A percentile compares a stretch with the other conserved stretches of the same genome.
These are phyloP conservation scores for Stephania cephalantha DNA, from an alignment of 164 flowering plant species.

Conservation along the genomic window DNA sequence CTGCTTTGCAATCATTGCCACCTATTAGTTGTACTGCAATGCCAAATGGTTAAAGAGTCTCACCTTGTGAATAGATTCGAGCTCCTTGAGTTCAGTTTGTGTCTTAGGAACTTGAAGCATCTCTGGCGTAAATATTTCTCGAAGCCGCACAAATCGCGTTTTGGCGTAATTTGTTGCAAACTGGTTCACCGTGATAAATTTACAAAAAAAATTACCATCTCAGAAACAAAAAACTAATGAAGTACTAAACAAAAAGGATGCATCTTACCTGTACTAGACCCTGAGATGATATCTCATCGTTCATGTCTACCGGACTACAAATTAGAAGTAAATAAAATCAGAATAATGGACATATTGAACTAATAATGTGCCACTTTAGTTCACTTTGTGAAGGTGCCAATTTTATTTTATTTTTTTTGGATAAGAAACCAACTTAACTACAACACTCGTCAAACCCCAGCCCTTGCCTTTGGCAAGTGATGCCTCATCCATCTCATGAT, in stretches of 20 bases:
- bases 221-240: not conserved
- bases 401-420: too few species aligned
- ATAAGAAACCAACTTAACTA: too few species aligned
- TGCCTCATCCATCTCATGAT: too few species aligned
- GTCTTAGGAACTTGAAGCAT: slow-evolving; percentile 75
- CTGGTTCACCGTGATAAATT: slow-evolving; percentile 33
- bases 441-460: too few species aligned
- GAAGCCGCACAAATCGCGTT: slow-evolving; percentile 66
- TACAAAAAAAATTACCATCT: not conserved
- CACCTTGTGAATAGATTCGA: slow-evolving; percentile 97
- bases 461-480: too few species aligned
- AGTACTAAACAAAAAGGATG: not conserved
- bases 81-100: slow-evolving; percentile 58
- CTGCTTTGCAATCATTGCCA: not conserved
- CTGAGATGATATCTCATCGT: slow-evolving; percentile 76
- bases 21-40: not conserved
- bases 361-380: not conserved
- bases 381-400: not conserved
- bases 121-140: slow-evolving; percentile 86
- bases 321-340: slow-evolving; percentile 1
- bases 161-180: slow-evolving; percentile 74
- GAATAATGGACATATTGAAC: not conserved
- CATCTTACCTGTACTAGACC: slow-evolving; percentile 75
- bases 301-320: slow-evolving; percentile 88
- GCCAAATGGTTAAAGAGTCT: slow-evolving; percentile 7